Evolutionary conservation across 2,329 filamentous ascomycete species (phyloP).

Genomic region (Alternaria conjuncta): DNA sequence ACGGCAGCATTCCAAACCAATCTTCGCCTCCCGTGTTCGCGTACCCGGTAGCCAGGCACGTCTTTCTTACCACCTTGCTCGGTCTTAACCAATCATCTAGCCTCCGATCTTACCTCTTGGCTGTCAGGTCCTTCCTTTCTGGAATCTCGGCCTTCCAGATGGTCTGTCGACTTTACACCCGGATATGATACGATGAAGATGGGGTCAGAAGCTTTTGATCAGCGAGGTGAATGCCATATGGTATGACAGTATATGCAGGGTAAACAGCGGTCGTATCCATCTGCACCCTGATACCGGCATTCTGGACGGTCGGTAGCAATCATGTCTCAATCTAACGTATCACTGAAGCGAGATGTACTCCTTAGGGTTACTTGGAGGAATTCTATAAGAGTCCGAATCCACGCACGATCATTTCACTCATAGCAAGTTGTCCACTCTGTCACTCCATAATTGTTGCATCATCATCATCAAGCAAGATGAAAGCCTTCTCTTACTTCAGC

Average conservation of each 20-base stretch:
- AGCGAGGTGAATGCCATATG: not conserved
- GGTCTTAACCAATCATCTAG: constrained; percentile 22
- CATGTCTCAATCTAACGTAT: constrained; percentile 9
- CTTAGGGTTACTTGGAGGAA: not conserved
- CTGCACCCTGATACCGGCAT: constrained; percentile 5
- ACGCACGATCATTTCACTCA: not conserved
- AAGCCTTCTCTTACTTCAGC: constrained; percentile 18
- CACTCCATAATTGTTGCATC: not conserved
- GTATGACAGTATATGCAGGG: constrained; percentile 5
- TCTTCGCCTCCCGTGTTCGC: constrained; percentile 24
- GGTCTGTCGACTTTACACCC: not conserved
- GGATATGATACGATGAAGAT: constrained; percentile 8
- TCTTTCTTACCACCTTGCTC: constrained; percentile 7
- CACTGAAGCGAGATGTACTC: constrained; percentile 3
- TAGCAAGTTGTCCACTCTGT: not conserved
- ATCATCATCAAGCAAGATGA: constrained; percentile 5
- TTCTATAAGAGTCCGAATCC: not conserved
- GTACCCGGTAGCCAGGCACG: constrained; percentile 4
- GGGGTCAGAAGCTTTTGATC: constrained; percentile 9
- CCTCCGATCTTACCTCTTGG: constrained; percentile 13
- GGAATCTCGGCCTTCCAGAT: not conserved
- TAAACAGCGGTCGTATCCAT: constrained; percentile 26
- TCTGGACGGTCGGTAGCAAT: not conserved
- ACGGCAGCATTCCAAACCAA: constrained; percentile 14
- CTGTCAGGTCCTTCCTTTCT: constrained; percentile 30